Base-by-base conservation (phyloP, 2,329 filamentous ascomycete genomes). In the Drechslerella stenobrocha region DNA sequence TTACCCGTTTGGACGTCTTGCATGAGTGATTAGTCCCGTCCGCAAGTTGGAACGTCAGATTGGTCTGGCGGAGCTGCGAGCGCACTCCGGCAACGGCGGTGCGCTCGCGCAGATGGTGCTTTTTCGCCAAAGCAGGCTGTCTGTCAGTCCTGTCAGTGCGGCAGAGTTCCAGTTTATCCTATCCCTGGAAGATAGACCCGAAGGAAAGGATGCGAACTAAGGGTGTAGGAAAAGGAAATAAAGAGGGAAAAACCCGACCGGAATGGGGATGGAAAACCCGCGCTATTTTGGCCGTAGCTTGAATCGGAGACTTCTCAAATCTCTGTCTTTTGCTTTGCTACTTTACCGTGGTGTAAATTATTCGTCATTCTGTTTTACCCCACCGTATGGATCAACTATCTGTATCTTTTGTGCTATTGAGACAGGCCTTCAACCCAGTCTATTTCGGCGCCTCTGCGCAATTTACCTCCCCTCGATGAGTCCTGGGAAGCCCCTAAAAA, bases 111-210 rank as follows among this genome's bases (percentile, higher is more conserved):
- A 60, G 22, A 67, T 67, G 63, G 55, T 47, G 15, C 63, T 67
- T 18, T 67, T 67, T 37, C 63, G 63, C 15, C 63, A 67, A 35
- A 67, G 55, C 22, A 67, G 63, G 63, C 40, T 67, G 37, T 67
- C 63, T 46, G 63, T 67, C 50, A 60, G 63, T 67, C 63, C 63
- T 46, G 63, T 67, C 45, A 67, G 55, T 56, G 42, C 63, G 44
- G 48, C 55, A 51, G 55, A 67, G 20, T 67, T 67, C 37, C 55
- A 67, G 55, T 67, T 67, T 67, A 67, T 67, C 55, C 63, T 67
- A 45, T 51, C 46, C 48, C 60, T 67, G 63, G 63, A 67, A 67
- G 28, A 60, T 23, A 52, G 56, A 56, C 63, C 55, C 63, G 55
- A 67, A 56, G 55, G 55, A 67, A 60, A 60, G 63, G 63, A 67